Evolutionary conservation across 495 filamentous ascomycete species (phyloP).

Genomic region (Podospora tetraspora): DNA sequence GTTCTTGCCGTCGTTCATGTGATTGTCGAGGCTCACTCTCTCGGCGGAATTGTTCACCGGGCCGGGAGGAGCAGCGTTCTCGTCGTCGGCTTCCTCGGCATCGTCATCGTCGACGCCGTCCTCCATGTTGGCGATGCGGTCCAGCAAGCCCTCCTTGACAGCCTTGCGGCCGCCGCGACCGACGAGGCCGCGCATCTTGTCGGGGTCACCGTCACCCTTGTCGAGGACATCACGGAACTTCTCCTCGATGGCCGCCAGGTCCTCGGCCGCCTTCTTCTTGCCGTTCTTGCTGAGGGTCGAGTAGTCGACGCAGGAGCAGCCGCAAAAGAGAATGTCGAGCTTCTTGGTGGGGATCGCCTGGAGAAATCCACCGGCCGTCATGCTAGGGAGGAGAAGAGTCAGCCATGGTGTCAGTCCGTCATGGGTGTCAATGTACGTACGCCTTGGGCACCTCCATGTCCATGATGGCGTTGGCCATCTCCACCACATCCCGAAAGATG

Average conservation of each 20-base stretch:
- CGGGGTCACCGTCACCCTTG: not conserved
- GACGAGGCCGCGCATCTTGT: not conserved
- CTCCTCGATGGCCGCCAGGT: not conserved
- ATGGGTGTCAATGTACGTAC: constrained; percentile 42
- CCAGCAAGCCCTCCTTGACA: not conserved
- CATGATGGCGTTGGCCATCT: constrained; percentile 42
- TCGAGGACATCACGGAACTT: not conserved
- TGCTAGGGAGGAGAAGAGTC: constrained; percentile 38
- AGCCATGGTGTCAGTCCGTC: constrained; percentile 1
- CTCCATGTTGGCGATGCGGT: not conserved
- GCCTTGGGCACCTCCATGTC: constrained; percentile 36
- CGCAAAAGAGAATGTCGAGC: constrained; percentile 64
- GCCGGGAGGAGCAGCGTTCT: not conserved
- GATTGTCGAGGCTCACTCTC: not conserved
- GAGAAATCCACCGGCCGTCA: constrained; percentile 65
- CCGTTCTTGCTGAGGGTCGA: constrained; percentile 45
- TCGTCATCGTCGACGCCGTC: not conserved
- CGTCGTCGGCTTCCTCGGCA: not conserved
- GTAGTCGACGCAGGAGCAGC: constrained; percentile 76
- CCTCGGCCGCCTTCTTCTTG: constrained; percentile 6
- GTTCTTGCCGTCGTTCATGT: not conserved
- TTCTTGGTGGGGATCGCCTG: constrained; percentile 53
- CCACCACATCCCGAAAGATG: constrained; percentile 65
- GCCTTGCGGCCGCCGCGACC: not conserved
- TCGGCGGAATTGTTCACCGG: not conserved